phyloP scores from a whole-genome alignment of 1,284 basidiomycete species.

The Boletus hoseneyae region DNA sequence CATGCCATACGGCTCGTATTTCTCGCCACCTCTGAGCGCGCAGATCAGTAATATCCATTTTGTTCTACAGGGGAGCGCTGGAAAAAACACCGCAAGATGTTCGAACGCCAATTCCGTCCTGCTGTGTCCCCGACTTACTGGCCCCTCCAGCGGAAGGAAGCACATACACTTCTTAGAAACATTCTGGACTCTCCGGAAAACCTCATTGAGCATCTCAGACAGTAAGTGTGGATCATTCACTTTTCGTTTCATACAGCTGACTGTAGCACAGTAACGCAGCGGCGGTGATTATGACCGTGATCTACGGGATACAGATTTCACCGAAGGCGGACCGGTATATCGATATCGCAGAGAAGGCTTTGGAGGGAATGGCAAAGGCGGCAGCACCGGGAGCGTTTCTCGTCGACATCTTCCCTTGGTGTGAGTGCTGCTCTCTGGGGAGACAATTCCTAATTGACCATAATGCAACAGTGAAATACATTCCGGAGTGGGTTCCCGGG shows the following conservation, averaged over 20 bases:
- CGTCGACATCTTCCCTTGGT: constrained; percentile 35
- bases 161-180: constrained; percentile 37
- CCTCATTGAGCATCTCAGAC: constrained; percentile 42
- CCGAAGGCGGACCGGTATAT: constrained; percentile 36
- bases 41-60: not conserved
- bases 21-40: not conserved
- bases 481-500: constrained; percentile 33
- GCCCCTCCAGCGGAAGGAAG: constrained; percentile 39
- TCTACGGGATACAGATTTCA: constrained; percentile 36
- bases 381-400: constrained; percentile 38
- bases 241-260: constrained; percentile 3
- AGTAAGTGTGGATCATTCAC: constrained; percentile 31
- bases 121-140: constrained; percentile 36
- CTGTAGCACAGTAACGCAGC: constrained; percentile 36
- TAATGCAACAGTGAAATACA: constrained; percentile 26
- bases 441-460: constrained; percentile 1
- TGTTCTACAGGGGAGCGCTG: constrained; percentile 39
- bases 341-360: constrained; percentile 35
- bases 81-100: constrained; percentile 47
- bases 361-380: constrained; percentile 37
- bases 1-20: constrained; percentile 44
- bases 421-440: constrained; percentile 16
- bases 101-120: constrained; percentile 44
- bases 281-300: constrained; percentile 38
- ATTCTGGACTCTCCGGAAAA: constrained; percentile 38